Conservation (phyloP, 768 basidiomycete species). For the Pluteus cervinus region DNA sequence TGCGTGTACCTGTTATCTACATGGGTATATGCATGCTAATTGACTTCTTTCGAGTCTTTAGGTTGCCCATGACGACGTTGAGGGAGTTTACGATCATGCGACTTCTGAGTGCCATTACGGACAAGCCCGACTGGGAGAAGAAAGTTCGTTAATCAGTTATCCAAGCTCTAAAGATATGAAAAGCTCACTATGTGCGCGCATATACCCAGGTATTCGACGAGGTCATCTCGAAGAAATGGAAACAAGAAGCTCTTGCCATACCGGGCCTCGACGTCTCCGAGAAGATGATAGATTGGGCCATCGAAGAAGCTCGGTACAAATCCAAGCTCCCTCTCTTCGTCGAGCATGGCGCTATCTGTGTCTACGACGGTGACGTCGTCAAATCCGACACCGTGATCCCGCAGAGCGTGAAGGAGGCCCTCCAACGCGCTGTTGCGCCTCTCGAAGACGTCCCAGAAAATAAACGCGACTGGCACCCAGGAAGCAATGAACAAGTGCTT, state of each 20-base stretch:
- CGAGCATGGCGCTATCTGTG: no score
- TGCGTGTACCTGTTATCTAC: no score
- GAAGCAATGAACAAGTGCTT: constrained; percentile 29
- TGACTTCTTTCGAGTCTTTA: no score
- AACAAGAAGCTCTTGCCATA: no score
- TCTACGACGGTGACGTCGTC: constrained; percentile 14
- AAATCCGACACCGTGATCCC: constrained; percentile 25
- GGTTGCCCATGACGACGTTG: constrained; percentile 11
- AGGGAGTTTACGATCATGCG: constrained; percentile 18
- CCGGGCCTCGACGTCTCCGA: constrained; percentile 8
- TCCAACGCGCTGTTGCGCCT: constrained; percentile 10
- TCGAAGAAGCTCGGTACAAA: constrained; percentile 17
- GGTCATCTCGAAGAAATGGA: no score
- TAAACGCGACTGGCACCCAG: constrained; percentile 35
- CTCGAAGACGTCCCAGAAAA: constrained; percentile 27
- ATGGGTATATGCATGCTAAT: no score
- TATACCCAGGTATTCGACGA: no score
- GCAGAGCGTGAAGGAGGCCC: constrained; percentile 5
- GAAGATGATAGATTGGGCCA: constrained; percentile 14
- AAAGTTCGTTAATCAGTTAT: no score
- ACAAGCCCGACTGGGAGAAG: constrained; percentile 17
- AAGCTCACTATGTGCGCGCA: constrained; percentile 1
- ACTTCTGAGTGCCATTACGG: constrained; percentile 20
- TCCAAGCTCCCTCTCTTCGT: no score
- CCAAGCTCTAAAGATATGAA: no score